phyloP scores from a whole-genome alignment of 106 monocot genomes.

The Xerophyta viscosa region DNA sequence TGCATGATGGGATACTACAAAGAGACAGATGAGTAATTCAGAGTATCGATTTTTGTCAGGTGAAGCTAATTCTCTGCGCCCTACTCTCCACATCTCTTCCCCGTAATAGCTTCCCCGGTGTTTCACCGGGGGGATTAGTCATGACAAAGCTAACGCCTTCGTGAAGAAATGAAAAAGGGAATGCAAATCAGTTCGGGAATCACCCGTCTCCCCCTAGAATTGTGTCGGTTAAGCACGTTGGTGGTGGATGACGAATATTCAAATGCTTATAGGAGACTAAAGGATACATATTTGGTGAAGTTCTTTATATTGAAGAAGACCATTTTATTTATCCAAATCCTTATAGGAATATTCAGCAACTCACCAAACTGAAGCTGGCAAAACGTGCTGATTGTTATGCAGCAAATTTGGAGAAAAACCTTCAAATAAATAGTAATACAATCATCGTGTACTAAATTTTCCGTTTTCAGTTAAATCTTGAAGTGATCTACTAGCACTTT shows the following conservation, averaged over 20 bases:
- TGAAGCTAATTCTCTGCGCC: conserved; percentile 93
- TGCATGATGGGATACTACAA: conserved; percentile 87
- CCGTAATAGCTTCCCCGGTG: conserved; percentile 67
- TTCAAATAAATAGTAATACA: no score
- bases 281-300: conserved; percentile 43
- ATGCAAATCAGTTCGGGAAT: conserved; percentile 81
- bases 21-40: conserved; percentile 87
- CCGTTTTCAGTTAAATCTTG: no score
- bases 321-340: conserved; percentile 92
- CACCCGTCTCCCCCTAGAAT: conserved; percentile 83
- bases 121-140: conserved; percentile 63
- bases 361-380: conserved; percentile 44
- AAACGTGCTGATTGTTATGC: conserved; percentile 82
- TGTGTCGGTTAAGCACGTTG: conserved; percentile 96
- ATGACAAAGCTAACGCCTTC: conserved; percentile 36
- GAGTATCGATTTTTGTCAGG: conserved; percentile 70
- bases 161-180: conserved; percentile 49
- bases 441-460: no score
- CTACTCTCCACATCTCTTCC: conserved; percentile 81
- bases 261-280: conserved; percentile 74
- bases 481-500: conserved; percentile 34
- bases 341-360: conserved; percentile 69
- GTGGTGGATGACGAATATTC: conserved; percentile 99
- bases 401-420: conserved; percentile 69
- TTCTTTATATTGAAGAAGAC: conserved; percentile 96